These are phyloP conservation scores for Cudoniella acicularis DNA, from an alignment of 495 filamentous ascomycete genomes.

Conservation along the genomic window DNA sequence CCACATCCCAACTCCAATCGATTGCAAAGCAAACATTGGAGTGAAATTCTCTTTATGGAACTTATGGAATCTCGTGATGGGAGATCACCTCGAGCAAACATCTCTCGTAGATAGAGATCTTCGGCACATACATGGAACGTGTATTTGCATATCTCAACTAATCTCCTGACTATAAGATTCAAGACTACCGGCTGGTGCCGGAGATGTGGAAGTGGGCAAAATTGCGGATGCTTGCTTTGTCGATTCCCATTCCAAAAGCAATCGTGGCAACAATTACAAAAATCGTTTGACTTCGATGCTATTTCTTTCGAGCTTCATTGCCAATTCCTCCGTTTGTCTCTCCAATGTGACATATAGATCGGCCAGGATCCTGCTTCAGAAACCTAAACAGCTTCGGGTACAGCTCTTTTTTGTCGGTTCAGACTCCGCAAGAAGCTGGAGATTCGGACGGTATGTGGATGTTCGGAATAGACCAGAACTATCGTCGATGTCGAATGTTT, in stretches of 20 bases:
- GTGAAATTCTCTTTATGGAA: too few species aligned
- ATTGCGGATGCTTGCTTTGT: conserved; percentile 56
- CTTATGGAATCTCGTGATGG: too few species aligned
- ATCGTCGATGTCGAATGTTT: conserved; percentile 44
- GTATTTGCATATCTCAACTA: too few species aligned
- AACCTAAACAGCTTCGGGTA: conserved; percentile 42
- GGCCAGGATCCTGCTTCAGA: conserved; percentile 42
- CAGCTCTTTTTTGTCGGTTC: conserved; percentile 37
- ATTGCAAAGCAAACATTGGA: too few species aligned
- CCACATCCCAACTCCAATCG: too few species aligned
- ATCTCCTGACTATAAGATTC: conserved; percentile 61
- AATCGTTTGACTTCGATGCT: conserved; percentile 44
- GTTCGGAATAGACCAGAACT: conserved; percentile 48
- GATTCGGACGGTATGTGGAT: conserved; percentile 53
- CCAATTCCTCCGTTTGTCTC: conserved; percentile 44
- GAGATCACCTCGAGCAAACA: too few species aligned
- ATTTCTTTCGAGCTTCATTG: conserved; percentile 27
- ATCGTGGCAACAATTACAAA: conserved; percentile 56
- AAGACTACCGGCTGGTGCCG: conserved; percentile 44
- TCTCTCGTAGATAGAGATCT: too few species aligned
- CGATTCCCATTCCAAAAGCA: conserved; percentile 59
- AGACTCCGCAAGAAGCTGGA: conserved; percentile 45
- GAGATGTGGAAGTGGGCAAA: conserved; percentile 54
- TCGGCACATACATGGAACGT: too few species aligned
- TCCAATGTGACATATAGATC: conserved; percentile 56